Base-by-base conservation (phyloP, 768 basidiomycete species). In the Ramaria sp. region DNA sequence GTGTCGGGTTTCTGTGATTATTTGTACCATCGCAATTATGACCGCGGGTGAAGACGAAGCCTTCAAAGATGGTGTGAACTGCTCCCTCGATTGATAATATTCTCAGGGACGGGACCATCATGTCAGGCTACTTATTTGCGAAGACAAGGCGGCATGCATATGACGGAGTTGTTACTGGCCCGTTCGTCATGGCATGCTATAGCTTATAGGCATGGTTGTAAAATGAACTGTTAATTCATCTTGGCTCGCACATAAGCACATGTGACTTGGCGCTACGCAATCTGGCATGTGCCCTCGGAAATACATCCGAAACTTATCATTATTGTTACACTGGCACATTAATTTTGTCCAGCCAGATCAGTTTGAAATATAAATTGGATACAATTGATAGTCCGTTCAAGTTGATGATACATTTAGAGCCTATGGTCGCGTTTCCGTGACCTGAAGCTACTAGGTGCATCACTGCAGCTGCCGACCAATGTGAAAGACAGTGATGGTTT, bases 11-110 rank as follows among this genome's bases (percentile, higher is more conserved):
- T 0, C 58, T 61, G 12, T 64, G 47, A 48, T 69, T 60, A 58
- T 77, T 77, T 13, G 73, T 74, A 10, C 76, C 76, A 62, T 77
- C 72, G 64, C 76, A 77, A 43, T 69, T 62, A 57, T 74, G 75
- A n/a, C 75, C 75, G 38, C 52, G 60, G 13, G 77, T 77, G 38
- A 68, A 49, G 45, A 78, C 61, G 1, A 54, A 46, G 5, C 67
- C n/a, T 53, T 75, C 74, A 53, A 72, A 77, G 22, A 74, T 71
- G 9, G 74, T 76, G 2, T 60, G 46, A 12, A 65, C 47, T 15
- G 58, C 61, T 9, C 75, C 75, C 60, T 75, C 74, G 39, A 76
- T 67, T 41, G 34, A 9, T 13, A 37, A 2, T 13, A 37, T 37
- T 13, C 9, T 37, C 34, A 37, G 34, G 4, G 3, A 37, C 34